Evolutionary conservation across 2,329 filamentous ascomycete genomes (phyloP), one percentile per base, ranked within the genome.

Genomic region (Calcarisporium arbuscula): DNA sequence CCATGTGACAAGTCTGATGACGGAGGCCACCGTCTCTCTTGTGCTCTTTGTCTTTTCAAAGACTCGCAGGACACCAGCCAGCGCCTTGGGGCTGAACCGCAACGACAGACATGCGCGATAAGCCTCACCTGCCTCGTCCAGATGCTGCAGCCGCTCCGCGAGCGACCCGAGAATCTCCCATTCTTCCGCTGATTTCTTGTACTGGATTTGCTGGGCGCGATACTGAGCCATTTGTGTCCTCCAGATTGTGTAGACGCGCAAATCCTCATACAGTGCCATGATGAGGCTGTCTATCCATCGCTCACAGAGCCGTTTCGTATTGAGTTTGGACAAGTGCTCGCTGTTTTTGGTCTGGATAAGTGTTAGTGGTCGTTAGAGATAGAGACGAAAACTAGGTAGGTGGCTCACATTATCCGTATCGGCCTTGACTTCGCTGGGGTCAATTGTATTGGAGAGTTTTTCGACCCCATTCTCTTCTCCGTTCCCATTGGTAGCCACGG

Each of bases 211-310:
- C 59, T 96, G 90, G 35, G 90, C 86, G 16, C 86, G 82, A 56
- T 89, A 95, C 57, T 96, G 90, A 1, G 88, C 85, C 78, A 96
- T 92, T 58, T 98, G 92, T 1, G 92, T 96, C 37, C 92, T 82
- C 92, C 92, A 98, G 59, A 98, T 98, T 10, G 92, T 98, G 68
- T 98, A 98, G 29, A 98, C 90, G 32, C 92, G 85, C 14, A 98
- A 74, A 53, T 98, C 92, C 60, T 98, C 92, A 58, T 98, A 98
- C 4, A 98, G 73, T 0, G 96, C 92, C 92, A 98, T 98, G 67
- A 98, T 98, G 16, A 98, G 73, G 51, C 94, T 96, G 61, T 98
- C 92, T 3, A 98, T 74, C 92, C 92, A 98, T 48, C 92, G 80
- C 62, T 98, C 92, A 53, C 92, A 98, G 2, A 98, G 76, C 1